Base-by-base conservation (phyloP, 208 protist genomes). In the Crithidia brevicula region DNA sequence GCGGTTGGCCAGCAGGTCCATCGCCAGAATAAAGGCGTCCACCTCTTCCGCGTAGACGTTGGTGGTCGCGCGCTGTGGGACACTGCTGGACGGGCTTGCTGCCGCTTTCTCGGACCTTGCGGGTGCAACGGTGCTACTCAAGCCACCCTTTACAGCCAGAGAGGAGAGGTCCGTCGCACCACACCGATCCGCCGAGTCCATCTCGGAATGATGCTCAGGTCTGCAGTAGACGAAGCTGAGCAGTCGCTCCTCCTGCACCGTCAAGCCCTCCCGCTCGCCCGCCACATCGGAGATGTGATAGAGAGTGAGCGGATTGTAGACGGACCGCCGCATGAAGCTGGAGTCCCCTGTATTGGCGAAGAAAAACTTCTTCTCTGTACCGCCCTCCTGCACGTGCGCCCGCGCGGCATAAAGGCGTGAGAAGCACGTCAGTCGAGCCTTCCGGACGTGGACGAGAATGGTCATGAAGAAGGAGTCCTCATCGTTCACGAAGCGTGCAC, bases 1-100 rank as follows among this genome's bases (percentile, higher is more conserved):
- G 15, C 77, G 73, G 15, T 85, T 67, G 1, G 77, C 47, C 9
- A 92, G 71, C 9, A 77, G 31, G 8, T 51, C 43, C 78, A 81
- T 82, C 25, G 74, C 65, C 4, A 85, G 1, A 28, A 85, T 65
- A 20, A 81, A 78, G 2, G 74, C 67, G 38, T 74, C 66, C 16
- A 68, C 67, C 16, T 61, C 45, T 0, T 51, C 47, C 7, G 43
- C 15, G 38, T 38, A 28, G 27, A 64, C 47, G 15, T 33, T 10
- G 45, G 28, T 59, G n/a, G 13, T 10, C 18, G 36, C n/a, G 54
- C 46, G 45, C 10, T 49, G 53, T 3, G 61, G 34, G n/a, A 38
- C 5, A 30, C 62, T 52, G 33, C 40, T 42, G 15, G 53, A 27
- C 8, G 18, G 6, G 4, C 23, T 60, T n/a, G 31, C 1, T 15